Evolutionary conservation across 257 asterid genomes (phyloP).

Genomic region (Eustoma russellianum): DNA sequence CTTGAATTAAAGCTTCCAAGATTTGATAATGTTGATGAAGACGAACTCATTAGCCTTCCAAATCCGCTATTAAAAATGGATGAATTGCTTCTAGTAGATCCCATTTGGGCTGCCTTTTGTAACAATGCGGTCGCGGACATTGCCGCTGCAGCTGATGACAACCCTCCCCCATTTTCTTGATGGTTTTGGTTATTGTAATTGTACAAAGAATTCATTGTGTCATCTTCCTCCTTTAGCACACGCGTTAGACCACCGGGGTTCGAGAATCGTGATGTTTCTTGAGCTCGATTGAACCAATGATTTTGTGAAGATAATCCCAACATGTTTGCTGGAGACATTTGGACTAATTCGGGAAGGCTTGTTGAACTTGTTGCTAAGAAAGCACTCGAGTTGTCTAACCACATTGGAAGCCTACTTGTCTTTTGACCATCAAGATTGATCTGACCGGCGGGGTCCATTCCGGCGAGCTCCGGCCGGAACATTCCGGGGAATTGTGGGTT

Average conservation of each 20-base stretch:
- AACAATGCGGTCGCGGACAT: slow-evolving; percentile 84
- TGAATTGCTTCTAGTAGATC: slow-evolving; percentile 55
- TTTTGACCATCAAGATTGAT: slow-evolving; percentile 16
- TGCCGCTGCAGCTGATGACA: slow-evolving; percentile 19
- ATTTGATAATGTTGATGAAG: slow-evolving; percentile 29
- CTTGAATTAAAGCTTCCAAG: slow-evolving; percentile 23
- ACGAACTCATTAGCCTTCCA: slow-evolving; percentile 36
- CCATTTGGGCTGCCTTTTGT: slow-evolving; percentile 85
- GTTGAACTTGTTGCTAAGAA: slow-evolving; percentile 34
- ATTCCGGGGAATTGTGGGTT: slow-evolving; percentile 30
- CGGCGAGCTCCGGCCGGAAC: slow-evolving; percentile 31
- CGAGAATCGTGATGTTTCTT: slow-evolving; percentile 17
- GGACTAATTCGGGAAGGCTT: slow-evolving; percentile 42
- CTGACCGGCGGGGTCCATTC: slow-evolving; percentile 25
- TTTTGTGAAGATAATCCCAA: slow-evolving; percentile 28
- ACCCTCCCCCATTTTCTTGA: slow-evolving; percentile 10
- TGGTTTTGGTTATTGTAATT: slow-evolving; percentile 18
- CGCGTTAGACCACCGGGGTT: slow-evolving; percentile 8
- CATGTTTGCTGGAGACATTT: slow-evolving; percentile 30
- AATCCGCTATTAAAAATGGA: slow-evolving; percentile 33
- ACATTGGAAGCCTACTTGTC: slow-evolving; percentile 15
- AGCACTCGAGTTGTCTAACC: slow-evolving; percentile 21
- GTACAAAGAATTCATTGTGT: slow-evolving; percentile 39
- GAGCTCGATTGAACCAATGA: slow-evolving; percentile 39
- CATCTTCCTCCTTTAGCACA: slow-evolving; percentile 56